These are phyloP conservation scores for Mycena rebaudengoi DNA, from an alignment of 768 basidiomycete genomes.

Conservation along the genomic window DNA sequence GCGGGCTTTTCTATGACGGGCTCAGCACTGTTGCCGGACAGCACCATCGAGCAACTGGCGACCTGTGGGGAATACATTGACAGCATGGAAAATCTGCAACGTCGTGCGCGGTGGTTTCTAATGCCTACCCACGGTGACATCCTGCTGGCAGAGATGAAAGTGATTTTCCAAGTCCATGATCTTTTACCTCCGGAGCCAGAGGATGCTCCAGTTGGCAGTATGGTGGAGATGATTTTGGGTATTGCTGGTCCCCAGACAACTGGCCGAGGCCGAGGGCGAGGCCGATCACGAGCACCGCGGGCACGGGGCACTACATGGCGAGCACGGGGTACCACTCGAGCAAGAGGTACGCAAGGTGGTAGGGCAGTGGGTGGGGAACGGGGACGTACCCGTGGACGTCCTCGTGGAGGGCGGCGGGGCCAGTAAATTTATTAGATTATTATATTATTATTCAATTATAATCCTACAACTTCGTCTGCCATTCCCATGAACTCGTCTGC, in stretches of 20 bases:
- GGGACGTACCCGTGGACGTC: too few relatives aligned
- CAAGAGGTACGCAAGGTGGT: too few relatives aligned
- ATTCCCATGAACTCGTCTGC: background rate
- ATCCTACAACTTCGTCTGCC: background rate
- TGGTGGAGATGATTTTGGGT: too few relatives aligned
- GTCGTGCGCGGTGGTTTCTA: slow-evolving; percentile 13
- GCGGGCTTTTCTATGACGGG: slow-evolving; percentile 10
- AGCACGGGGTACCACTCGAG: too few relatives aligned
- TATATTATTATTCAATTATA: background rate
- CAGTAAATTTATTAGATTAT: background rate
- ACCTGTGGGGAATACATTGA: slow-evolving; percentile 12
- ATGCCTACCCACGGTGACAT: background rate
- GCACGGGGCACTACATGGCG: too few relatives aligned
- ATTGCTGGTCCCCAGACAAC: too few relatives aligned
- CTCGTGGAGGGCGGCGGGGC: background rate
- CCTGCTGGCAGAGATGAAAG: background rate
- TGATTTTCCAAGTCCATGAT: background rate
- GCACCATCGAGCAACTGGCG: slow-evolving; percentile 17
- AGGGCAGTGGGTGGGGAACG: too few relatives aligned
- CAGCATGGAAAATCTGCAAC: background rate
- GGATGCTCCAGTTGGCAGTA: too few relatives aligned
- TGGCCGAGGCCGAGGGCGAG: too few relatives aligned
- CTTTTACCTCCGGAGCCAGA: background rate
- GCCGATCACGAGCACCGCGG: too few relatives aligned
- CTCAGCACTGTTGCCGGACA: background rate